These are phyloP conservation scores for Solanum bulbocastanum DNA, from an alignment of 257 asterid species.

Conservation along the genomic window DNA sequence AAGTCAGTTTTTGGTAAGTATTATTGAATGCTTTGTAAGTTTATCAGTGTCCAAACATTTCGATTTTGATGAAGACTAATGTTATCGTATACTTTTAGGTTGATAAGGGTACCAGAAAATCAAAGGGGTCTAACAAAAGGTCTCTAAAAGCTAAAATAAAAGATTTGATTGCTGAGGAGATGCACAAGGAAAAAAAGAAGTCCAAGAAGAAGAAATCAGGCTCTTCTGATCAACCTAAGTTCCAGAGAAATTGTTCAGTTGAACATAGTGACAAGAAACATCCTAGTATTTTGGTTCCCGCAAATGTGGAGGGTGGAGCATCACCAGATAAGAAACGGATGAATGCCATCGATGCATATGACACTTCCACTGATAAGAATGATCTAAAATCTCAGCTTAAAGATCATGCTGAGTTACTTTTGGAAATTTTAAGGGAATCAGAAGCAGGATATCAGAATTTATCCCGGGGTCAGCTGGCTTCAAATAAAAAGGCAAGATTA, in stretches of 20 bases:
- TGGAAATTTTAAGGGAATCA: constrained; percentile 20
- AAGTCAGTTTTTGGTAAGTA: constrained; percentile 30
- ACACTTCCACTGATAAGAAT: background rate
- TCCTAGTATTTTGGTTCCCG: constrained; percentile 26
- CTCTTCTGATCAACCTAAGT: constrained; percentile 8
- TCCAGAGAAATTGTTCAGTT: constrained; percentile 46
- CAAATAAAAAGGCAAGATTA: constrained; percentile 18
- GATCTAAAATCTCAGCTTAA: constrained; percentile 25
- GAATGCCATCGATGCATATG: background rate
- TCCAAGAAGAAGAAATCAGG: constrained; percentile 8
- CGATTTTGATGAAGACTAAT: background rate
- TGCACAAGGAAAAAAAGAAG: constrained; percentile 14
- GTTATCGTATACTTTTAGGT: constrained; percentile 1
- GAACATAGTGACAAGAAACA: constrained; percentile 32
- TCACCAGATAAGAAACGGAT: constrained; percentile 1
- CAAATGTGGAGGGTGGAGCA: constrained; percentile 5
- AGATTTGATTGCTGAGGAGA: constrained; percentile 35
- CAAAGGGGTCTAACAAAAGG: constrained; percentile 24
- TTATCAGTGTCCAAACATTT: background rate
- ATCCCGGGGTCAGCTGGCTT: constrained; percentile 16
- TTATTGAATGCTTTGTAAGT: background rate
- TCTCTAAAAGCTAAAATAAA: constrained; percentile 53
- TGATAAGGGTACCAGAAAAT: constrained; percentile 20
- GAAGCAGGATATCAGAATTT: constrained; percentile 21
- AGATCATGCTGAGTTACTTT: constrained; percentile 40